Percentiles rank a stretch among this genome's conserved stretches.
phyloP scores from a whole-genome alignment of 2,329 filamentous ascomycete genomes.

The Elsinoe arachidis region DNA sequence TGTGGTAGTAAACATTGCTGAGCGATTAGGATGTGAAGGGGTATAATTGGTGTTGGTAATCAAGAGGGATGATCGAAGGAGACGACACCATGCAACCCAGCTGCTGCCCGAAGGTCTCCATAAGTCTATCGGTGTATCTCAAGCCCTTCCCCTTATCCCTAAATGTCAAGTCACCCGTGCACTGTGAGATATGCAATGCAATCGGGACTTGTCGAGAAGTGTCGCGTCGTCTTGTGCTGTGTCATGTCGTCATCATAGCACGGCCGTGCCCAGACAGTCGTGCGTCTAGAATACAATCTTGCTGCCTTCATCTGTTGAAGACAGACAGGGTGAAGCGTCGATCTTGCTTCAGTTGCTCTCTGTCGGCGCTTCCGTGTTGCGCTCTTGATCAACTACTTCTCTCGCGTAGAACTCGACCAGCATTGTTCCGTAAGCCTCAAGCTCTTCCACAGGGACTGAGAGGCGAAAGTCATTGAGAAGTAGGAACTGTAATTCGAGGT shows the following conservation, averaged over 20 bases:
- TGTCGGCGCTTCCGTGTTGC: background rate
- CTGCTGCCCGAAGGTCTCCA: background rate
- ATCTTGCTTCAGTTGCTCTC: background rate
- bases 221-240: slow-evolving; percentile 4
- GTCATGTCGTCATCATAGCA: slow-evolving; percentile 13
- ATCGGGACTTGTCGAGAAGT: background rate
- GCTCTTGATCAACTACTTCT: slow-evolving; percentile 56
- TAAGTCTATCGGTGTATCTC: slow-evolving; percentile 13
- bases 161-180: background rate
- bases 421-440: slow-evolving; percentile 97
- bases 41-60: slow-evolving; percentile 1
- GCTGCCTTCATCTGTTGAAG: background rate
- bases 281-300: slow-evolving; percentile 6
- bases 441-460: slow-evolving; percentile 84
- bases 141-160: slow-evolving; percentile 1
- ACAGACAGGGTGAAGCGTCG: background rate
- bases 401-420: slow-evolving; percentile 94
- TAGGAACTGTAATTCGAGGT: slow-evolving; percentile 91
- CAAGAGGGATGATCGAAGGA: background rate
- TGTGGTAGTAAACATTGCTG: background rate
- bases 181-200: background rate
- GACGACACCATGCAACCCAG: slow-evolving; percentile 5
- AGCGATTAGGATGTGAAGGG: slow-evolving; percentile 1
- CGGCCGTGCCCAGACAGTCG: slow-evolving; percentile 9
- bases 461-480: slow-evolving; percentile 93